phyloP scores from a whole-genome alignment of 805 yeast species.

The Spathaspora hagerdaliae region DNA sequence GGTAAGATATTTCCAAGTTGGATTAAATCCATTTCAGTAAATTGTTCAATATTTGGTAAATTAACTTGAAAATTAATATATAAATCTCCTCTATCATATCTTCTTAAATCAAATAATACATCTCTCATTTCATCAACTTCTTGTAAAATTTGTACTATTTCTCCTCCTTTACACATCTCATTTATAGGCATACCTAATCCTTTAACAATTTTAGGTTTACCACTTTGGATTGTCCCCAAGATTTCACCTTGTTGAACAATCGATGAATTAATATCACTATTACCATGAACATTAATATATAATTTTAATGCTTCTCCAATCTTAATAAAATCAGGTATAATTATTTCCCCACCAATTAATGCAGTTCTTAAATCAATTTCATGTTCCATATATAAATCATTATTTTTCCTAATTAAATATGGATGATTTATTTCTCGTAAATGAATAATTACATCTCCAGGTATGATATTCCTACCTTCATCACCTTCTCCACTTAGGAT shows the following conservation, averaged over 20 bases:
- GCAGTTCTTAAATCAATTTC: slow-evolving; percentile 52
- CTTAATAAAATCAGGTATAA: slow-evolving; percentile 28
- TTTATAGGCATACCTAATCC: slow-evolving; percentile 63
- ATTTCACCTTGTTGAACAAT: slow-evolving; percentile 34
- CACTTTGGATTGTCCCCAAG: slow-evolving; percentile 52
- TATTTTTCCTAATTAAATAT: slow-evolving; percentile 37
- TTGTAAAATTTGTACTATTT: slow-evolving; percentile 19
- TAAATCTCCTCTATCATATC: slow-evolving; percentile 30
- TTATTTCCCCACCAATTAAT: slow-evolving; percentile 52
- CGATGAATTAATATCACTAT: slow-evolving; percentile 12
- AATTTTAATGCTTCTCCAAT: slow-evolving; percentile 26
- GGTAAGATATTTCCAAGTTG: slow-evolving; percentile 6
- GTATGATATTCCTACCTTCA: slow-evolving; percentile 52
- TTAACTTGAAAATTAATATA: slow-evolving; percentile 36
- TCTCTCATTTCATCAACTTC: slow-evolving; percentile 13
- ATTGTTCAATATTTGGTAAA: slow-evolving; percentile 27
- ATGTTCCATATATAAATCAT: slow-evolving; percentile 42
- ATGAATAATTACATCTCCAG: slow-evolving; percentile 66
- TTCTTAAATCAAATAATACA: slow-evolving; percentile 15
- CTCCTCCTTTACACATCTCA: slow-evolving; percentile 19
- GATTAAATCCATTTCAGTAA: slow-evolving; percentile 9
- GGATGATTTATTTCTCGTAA: slow-evolving; percentile 40
- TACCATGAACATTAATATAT: slow-evolving; percentile 34
- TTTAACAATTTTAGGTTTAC: slow-evolving; percentile 43
- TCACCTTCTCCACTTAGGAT: slow-evolving; percentile 61